Evolutionary conservation across 345 rosid species (phyloP).

Genomic region (Eucalyptus curtisii): DNA sequence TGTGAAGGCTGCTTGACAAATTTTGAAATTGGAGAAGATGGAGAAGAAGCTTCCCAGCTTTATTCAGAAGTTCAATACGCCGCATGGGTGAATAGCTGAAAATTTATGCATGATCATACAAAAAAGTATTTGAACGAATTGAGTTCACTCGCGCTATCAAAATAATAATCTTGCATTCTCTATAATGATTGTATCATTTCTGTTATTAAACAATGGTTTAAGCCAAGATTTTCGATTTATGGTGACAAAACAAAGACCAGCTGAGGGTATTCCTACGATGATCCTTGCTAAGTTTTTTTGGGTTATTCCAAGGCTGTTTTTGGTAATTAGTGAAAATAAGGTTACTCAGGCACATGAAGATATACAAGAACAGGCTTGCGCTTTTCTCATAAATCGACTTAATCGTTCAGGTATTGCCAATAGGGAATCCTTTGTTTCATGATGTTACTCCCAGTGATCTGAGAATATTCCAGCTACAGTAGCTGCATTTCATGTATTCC

Average conservation of each 20-base stretch:
- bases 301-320: background rate
- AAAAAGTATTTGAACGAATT: background rate
- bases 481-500: background rate
- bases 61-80: conserved; percentile 65
- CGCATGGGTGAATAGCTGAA: conserved; percentile 54
- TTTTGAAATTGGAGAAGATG: conserved; percentile 44
- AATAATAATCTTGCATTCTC: background rate
- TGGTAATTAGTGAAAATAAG: background rate
- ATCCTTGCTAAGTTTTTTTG: background rate
- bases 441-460: background rate
- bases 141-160: background rate
- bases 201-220: background rate
- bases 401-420: background rate
- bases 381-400: background rate
- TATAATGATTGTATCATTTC: background rate
- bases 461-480: background rate
- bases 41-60: conserved; percentile 67
- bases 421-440: background rate
- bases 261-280: background rate
- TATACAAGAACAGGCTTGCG: background rate
- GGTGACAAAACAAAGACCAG: background rate
- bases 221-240: background rate
- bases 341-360: background rate
- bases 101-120: conserved; percentile 4
- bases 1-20: conserved; percentile 74